Base-by-base conservation (phyloP, 2,329 filamentous ascomycete genomes). In the Pyrenochaeta sp. region DNA sequence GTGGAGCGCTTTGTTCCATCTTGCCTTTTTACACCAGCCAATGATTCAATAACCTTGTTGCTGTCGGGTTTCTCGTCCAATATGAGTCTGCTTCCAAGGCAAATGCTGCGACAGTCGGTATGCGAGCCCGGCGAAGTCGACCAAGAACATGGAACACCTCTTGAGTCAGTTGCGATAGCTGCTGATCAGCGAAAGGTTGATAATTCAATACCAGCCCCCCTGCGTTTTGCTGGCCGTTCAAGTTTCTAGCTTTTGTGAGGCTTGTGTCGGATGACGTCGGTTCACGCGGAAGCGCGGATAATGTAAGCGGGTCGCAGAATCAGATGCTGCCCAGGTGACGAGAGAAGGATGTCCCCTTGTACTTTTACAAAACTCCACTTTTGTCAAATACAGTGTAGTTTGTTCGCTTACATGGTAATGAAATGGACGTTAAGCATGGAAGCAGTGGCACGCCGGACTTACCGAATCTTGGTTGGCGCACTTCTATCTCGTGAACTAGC, bases 1-100 rank as follows among this genome's bases (percentile, higher is more conserved):
- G 56, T 42, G 56, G 31, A 14, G 35, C 44, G 29, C 43, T 49
- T 40, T 45, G 61, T 33, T 64, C 63, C 66, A 72, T 72, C 29
- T 20, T 51, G 20, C 17, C 30, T 12, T n/a, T 32, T 21, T 40
- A 18, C 27, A 21, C 32, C 4, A 14, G n/a, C 15, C 21, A n/a
- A 23, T 5, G 17, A 30, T 42, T 42, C 11, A 18, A 42, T 12
- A 15, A 30, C 10, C 20, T 21, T 35, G 27, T 42, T 42, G 12
- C 17, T 37, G 20, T 21, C 7, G 17, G 35, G 20, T 10, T 20
- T 37, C 15, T 18, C 15, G 35, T 21, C 35, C 10, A 21, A 20
- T 5, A 21, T 11, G 15, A 37, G 20, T 2, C 7, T 11, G 15
- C 4, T 10, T 3, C 9, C 23, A 27, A 27, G 4, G 23, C 23